These are phyloP conservation scores for Aspergillus sclerotioniger DNA, from an alignment of 495 filamentous ascomycete genomes.

Conservation along the genomic window DNA sequence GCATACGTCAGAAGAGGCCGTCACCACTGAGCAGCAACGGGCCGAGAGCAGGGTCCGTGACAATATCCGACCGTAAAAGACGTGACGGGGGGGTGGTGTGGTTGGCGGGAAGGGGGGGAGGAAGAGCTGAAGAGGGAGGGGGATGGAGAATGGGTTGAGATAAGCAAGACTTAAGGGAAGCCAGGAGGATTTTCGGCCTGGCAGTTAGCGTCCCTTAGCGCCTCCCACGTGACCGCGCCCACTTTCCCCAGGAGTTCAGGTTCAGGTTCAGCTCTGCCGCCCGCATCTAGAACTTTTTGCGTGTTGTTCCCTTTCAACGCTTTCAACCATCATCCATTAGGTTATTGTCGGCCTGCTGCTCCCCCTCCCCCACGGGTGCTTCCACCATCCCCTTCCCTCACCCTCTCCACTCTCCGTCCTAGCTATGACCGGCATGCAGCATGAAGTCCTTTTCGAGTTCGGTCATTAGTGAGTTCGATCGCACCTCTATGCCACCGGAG, in stretches of 20 bases:
- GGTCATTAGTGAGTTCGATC: slow-evolving; percentile 49
- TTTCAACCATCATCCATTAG: not conserved
- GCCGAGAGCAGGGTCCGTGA: slow-evolving; percentile 31
- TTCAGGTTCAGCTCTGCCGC: slow-evolving; percentile 18
- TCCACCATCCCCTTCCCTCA: too few relatives aligned
- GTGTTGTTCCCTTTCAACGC: not conserved
- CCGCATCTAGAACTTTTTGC: slow-evolving; percentile 17
- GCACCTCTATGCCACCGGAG: not conserved
- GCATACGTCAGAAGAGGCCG: slow-evolving; percentile 32
- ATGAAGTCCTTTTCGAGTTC: slow-evolving; percentile 59
- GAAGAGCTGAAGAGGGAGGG: slow-evolving; percentile 20
- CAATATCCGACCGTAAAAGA: slow-evolving; percentile 30
- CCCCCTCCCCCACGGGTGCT: slow-evolving; percentile 12
- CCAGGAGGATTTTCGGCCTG: slow-evolving; percentile 45
- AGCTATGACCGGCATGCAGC: slow-evolving; percentile 25
- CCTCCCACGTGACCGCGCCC: slow-evolving; percentile 39
- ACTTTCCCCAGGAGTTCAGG: slow-evolving; percentile 29
- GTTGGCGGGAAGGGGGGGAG: slow-evolving; percentile 9
- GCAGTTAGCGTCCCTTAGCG: slow-evolving; percentile 26
- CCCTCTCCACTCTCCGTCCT: not conserved
- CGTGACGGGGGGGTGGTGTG: slow-evolving; percentile 5
- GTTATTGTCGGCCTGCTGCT: slow-evolving; percentile 10
- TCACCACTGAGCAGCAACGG: slow-evolving; percentile 43
- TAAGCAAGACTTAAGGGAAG: slow-evolving; percentile 30
- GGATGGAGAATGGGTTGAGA: slow-evolving; percentile 30